A percentile compares a stretch with the other conserved stretches of the same genome.
Evolutionary conservation across 1,139 yeast species (phyloP).

Genomic region (Torulaspora pretoriensis): DNA sequence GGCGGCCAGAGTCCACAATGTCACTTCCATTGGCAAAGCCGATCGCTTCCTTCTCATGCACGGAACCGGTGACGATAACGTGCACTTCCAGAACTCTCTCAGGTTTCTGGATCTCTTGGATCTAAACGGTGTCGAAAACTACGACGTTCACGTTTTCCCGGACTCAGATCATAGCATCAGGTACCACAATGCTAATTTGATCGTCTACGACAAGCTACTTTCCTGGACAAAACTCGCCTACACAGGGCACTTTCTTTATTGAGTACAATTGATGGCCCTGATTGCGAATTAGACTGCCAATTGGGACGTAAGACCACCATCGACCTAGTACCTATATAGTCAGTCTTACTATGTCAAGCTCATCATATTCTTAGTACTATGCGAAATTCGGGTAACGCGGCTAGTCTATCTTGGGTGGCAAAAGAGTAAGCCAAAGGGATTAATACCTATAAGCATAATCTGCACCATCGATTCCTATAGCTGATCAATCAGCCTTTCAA

Average conservation of each 20-base stretch:
- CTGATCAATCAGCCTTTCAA: neutral
- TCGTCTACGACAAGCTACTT: conserved; percentile 62
- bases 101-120: conserved; percentile 61
- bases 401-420: conserved; percentile 10
- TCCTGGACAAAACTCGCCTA: conserved; percentile 57
- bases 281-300: neutral
- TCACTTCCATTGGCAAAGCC: conserved; percentile 43
- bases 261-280: neutral
- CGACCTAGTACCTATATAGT: no score
- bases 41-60: conserved; percentile 66
- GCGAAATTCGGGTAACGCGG: conserved; percentile 7
- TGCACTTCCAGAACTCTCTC: conserved; percentile 69
- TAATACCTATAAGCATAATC: neutral
- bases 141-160: conserved; percentile 71
- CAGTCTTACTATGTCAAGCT: no score
- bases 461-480: neutral
- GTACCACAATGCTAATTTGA: conserved; percentile 64
- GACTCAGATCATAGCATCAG: conserved; percentile 72
- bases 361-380: neutral
- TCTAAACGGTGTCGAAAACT: conserved; percentile 57
- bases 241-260: conserved; percentile 40
- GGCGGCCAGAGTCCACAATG: conserved; percentile 50
- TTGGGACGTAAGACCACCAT: neutral
- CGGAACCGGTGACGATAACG: conserved; percentile 82
- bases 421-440: conserved; percentile 10